These are phyloP conservation scores for Areca catechu DNA, from an alignment of 176 grass and related monocot species.

Conservation along the genomic window DNA sequence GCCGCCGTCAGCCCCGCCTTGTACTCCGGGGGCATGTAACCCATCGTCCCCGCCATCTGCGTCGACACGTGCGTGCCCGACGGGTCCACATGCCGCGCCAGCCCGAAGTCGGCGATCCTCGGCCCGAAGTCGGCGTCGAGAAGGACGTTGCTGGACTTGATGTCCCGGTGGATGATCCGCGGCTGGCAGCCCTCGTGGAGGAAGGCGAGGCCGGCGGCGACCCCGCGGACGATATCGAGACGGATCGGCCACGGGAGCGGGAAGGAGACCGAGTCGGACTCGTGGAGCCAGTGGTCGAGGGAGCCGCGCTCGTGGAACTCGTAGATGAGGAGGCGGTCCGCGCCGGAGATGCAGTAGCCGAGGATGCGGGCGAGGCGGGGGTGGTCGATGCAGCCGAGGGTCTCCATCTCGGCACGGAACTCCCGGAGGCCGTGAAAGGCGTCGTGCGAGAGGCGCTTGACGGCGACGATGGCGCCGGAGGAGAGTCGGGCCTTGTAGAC, in stretches of 20 bases:
- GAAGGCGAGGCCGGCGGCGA: slow-evolving; percentile 51
- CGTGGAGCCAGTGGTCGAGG: slow-evolving; percentile 75
- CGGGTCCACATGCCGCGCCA: slow-evolving; percentile 40
- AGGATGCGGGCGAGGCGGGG: slow-evolving; percentile 60
- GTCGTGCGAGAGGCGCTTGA: slow-evolving; percentile 56
- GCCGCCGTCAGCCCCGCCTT: slow-evolving; percentile 28
- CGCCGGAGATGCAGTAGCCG: slow-evolving; percentile 56
- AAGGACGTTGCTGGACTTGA: slow-evolving; percentile 82
- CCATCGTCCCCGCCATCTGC: slow-evolving; percentile 64
- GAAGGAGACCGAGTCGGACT: slow-evolving; percentile 5
- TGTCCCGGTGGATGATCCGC: slow-evolving; percentile 71
- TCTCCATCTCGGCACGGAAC: slow-evolving; percentile 73
- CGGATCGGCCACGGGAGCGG: slow-evolving; percentile 40
- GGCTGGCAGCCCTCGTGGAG: slow-evolving; percentile 57
- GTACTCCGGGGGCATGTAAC: slow-evolving; percentile 80
- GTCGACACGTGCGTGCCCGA: slow-evolving; percentile 63
- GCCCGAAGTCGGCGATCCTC: slow-evolving; percentile 79
- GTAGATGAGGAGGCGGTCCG: slow-evolving; percentile 77
- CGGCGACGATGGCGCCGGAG: slow-evolving; percentile 35
- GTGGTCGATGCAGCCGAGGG: slow-evolving; percentile 61
- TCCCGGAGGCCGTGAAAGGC: slow-evolving; percentile 56
- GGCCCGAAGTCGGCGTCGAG: slow-evolving; percentile 54
- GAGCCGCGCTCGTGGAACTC: slow-evolving; percentile 70
- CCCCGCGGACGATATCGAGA: slow-evolving; percentile 41
- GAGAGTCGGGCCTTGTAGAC: slow-evolving; percentile 71